These are phyloP conservation scores for Cymodocea nodosa DNA, from an alignment of 116 monocot genomes.

Conservation along the genomic window DNA sequence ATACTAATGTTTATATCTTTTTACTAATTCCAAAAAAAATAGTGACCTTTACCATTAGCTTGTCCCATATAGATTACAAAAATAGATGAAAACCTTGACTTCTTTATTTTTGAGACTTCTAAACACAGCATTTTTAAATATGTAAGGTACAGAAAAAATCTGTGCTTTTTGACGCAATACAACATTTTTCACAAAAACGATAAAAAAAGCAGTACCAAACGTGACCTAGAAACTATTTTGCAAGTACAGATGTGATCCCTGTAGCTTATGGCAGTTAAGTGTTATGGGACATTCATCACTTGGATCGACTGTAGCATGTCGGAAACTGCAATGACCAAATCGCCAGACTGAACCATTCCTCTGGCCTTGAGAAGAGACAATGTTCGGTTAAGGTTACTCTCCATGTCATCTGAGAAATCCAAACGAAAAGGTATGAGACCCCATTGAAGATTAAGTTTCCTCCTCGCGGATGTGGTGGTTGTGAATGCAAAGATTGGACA, in stretches of 20 bases:
- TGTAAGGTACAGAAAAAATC: no score
- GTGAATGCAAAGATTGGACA: conserved; percentile 99
- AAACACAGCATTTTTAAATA: no score
- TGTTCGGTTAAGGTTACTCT: conserved; percentile 93
- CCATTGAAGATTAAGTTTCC: conserved; percentile 91
- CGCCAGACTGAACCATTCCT: conserved; percentile 89
- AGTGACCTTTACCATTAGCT: no score
- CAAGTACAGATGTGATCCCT: not conserved
- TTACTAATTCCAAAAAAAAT: no score
- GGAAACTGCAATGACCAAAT: conserved; percentile 83
- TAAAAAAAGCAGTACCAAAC: no score
- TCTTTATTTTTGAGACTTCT: no score
- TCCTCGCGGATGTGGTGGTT: conserved; percentile 58
- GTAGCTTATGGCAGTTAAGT: not conserved
- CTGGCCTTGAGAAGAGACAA: conserved; percentile 87
- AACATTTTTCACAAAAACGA: no score
- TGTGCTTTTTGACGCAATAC: no score
- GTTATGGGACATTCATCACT: conserved; percentile 85
- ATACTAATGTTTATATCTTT: no score
- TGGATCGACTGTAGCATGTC: conserved; percentile 95
- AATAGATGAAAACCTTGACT: no score
- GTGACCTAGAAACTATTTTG: no score
- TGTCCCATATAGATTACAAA: no score
- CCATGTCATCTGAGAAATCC: conserved; percentile 83
- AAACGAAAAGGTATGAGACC: conserved; percentile 92